Conservation (phyloP, 495 filamentous ascomycete species). For the Rusavskia elegans region DNA sequence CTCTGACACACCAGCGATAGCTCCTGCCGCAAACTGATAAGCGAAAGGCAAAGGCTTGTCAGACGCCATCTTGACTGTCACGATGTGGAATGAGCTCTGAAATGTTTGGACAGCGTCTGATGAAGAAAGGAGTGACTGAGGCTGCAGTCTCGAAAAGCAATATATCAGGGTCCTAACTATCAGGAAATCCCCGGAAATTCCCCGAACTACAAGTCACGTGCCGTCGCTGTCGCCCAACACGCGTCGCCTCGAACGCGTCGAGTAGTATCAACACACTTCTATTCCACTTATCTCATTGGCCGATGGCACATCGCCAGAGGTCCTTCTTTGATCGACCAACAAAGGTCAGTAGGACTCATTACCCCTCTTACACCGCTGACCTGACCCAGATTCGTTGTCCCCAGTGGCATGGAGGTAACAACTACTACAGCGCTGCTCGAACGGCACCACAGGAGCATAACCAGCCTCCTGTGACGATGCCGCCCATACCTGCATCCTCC, state of each 20-base stretch:
- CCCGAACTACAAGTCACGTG: too few species aligned
- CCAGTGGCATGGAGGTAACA: constrained; percentile 5
- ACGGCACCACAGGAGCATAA: neutral
- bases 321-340: constrained; percentile 28
- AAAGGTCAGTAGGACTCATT: constrained; percentile 2
- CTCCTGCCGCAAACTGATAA: constrained; percentile 79
- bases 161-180: neutral
- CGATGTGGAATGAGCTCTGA: too few species aligned
- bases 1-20: constrained; percentile 85
- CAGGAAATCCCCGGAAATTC: too few species aligned
- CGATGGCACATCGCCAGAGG: constrained; percentile 26
- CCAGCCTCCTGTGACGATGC: neutral
- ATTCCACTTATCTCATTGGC: too few species aligned
- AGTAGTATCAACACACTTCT: neutral
- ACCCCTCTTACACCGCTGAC: neutral
- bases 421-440: neutral
- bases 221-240: too few species aligned
- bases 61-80: constrained; percentile 36
- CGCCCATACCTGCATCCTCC: constrained; percentile 22
- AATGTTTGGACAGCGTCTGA: too few species aligned
- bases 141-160: neutral
- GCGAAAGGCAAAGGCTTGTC: constrained; percentile 65
- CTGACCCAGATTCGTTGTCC: constrained; percentile 1
- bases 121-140: neutral
- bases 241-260: too few species aligned